A percentile compares a stretch with the other conserved stretches of the same genome.
phyloP scores from a whole-genome alignment of 1,284 basidiomycete species.

The Fomes fomentarius region DNA sequence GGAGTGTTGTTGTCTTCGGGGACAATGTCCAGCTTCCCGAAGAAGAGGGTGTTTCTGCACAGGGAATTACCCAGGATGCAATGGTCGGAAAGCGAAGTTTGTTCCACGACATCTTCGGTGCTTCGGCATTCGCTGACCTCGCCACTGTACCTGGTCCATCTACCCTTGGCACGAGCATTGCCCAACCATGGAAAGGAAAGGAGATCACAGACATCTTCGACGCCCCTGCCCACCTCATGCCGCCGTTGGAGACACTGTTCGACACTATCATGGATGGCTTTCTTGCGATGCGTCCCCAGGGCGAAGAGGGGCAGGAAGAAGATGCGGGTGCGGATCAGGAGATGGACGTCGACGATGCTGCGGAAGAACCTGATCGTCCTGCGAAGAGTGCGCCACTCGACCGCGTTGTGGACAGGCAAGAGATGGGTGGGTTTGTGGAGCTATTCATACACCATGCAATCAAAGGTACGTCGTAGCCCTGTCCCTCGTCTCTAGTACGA shows the following conservation, averaged over 20 bases:
- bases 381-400: conserved; percentile 31
- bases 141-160: conserved; percentile 25
- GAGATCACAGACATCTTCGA: conserved; percentile 62
- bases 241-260: conserved; percentile 77
- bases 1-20: conserved; percentile 67
- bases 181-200: conserved; percentile 42
- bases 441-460: conserved; percentile 54
- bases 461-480: conserved; percentile 47
- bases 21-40: conserved; percentile 48
- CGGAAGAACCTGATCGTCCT: conserved; percentile 29
- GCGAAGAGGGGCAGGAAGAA: conserved; percentile 26
- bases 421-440: conserved; percentile 51
- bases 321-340: conserved; percentile 37
- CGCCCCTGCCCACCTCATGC: conserved; percentile 79
- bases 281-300: conserved; percentile 43
- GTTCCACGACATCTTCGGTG: conserved; percentile 87
- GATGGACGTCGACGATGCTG: conserved; percentile 48
- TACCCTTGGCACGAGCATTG: conserved; percentile 19
- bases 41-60: conserved; percentile 46
- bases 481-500: no score
- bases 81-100: conserved; percentile 54
- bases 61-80: conserved; percentile 43
- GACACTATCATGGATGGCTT: conserved; percentile 73
- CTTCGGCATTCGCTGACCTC: conserved; percentile 54
- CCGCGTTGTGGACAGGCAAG: conserved; percentile 45